Evolutionary conservation across 2,329 filamentous ascomycete genomes (phyloP).

Genomic region (Zymoseptoria brevis): DNA sequence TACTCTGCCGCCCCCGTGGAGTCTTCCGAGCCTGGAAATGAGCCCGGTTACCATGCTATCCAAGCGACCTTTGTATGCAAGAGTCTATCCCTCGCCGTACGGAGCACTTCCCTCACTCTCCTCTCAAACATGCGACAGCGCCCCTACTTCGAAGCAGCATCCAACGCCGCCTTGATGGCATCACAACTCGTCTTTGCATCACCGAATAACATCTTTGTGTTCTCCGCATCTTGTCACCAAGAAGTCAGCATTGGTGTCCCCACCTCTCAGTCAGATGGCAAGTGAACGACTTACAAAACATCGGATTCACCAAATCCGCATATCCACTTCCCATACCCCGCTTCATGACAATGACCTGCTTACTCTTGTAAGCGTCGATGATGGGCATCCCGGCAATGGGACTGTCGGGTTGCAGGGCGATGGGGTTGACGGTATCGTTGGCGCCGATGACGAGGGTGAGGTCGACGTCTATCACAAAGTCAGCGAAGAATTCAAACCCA

Average conservation of each 20-base stretch:
- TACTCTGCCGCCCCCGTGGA: too few relatives aligned
- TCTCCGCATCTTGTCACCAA: slow-evolving; percentile 53
- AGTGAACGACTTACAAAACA: slow-evolving; percentile 54
- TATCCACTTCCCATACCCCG: slow-evolving; percentile 81
- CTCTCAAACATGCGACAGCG: too few relatives aligned
- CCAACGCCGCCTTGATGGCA: slow-evolving; percentile 27
- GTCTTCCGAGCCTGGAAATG: too few relatives aligned
- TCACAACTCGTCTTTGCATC: slow-evolving; percentile 59
- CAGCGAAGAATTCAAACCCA: too few relatives aligned
- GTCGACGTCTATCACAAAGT: slow-evolving; percentile 52
- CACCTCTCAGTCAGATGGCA: background rate
- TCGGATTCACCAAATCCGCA: slow-evolving; percentile 83
- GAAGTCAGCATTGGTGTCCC: background rate
- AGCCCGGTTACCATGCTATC: too few relatives aligned
- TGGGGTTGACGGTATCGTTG: slow-evolving; percentile 88
- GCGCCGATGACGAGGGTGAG: slow-evolving; percentile 78
- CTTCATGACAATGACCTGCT: slow-evolving; percentile 90
- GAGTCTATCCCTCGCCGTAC: too few relatives aligned
- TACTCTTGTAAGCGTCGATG: slow-evolving; percentile 87
- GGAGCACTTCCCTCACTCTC: too few relatives aligned
- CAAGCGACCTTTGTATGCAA: too few relatives aligned
- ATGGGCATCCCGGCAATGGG: slow-evolving; percentile 91
- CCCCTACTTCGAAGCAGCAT: slow-evolving; percentile 3
- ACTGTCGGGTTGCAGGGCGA: slow-evolving; percentile 73
- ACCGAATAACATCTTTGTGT: slow-evolving; percentile 84